Evolutionary conservation across 345 rosid species (phyloP), one percentile per base, ranked within the genome.

Genomic region (Aethionema arabicum): DNA sequence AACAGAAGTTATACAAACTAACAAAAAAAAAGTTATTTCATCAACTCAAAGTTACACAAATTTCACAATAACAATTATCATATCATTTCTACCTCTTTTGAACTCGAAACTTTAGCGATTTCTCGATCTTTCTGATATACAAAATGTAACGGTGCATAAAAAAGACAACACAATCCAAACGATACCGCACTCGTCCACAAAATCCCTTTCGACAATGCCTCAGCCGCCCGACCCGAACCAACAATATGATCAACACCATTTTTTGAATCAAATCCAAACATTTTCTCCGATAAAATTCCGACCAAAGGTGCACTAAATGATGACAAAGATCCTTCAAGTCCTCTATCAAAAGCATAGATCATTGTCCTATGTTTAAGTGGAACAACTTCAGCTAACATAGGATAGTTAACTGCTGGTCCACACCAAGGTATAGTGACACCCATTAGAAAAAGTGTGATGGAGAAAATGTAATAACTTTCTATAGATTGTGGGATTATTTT

Each of bases 221-320:
- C 37, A 2, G 96, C 98, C 77, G 76, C 85, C 9, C 59, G 77
- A 0, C 63, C 52, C 43, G 88, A 83, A 38, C 88, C 95, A 27
- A 62, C 76, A 8, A 73, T 27, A 1, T 76, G 63, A 66, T 79
- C 85, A 2, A 80, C 63, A 4, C 80, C 69, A 21, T 21, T 21
- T 65, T 83, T 81, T 2, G 92, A 41, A 47, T 85, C 84, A 57
- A 86, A 92, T 2, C 96, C 96, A 9, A 74, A 86, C 27, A 80
- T 55, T 57, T 72, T 81, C 71, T 92, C 96, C 0, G 98, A 83
- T 61, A 88, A 79, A 65, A 92, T 79, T 4, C 98, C 98, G 7
- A 92, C 95, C 83, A 88, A 73, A 0, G 93, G 96, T 11, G 96
- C 93, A 27, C 93, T 93, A 47, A 92, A 83, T n/a, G 98, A 82